Evolutionary conservation across 176 grass and related monocot genomes (phyloP).

Genomic region (Avena atlantica): DNA sequence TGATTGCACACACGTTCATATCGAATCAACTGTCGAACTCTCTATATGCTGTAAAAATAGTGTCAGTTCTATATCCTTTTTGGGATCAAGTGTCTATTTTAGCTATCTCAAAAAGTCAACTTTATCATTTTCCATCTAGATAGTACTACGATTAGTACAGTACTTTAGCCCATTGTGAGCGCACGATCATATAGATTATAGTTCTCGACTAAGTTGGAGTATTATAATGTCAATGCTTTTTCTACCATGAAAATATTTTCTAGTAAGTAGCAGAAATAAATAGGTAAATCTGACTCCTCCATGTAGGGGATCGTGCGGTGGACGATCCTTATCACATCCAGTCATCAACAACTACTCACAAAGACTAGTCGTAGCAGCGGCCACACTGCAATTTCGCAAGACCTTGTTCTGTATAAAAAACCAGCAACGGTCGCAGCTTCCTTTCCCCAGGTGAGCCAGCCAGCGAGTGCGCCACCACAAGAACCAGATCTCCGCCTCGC

Average conservation of each 20-base stretch:
- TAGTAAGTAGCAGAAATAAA: background rate
- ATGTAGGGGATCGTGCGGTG: slow-evolving; percentile 34
- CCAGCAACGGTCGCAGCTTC: slow-evolving; percentile 37
- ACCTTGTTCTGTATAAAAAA: slow-evolving; percentile 46
- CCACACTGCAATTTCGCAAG: slow-evolving; percentile 23
- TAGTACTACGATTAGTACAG: background rate
- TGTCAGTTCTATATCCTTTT: background rate
- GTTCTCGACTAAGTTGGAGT: background rate
- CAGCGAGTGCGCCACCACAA: slow-evolving; percentile 24
- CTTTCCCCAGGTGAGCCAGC: slow-evolving; percentile 46
- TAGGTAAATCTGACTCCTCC: slow-evolving; percentile 32
- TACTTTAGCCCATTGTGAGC: background rate
- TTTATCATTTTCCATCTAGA: background rate
- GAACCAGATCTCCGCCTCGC: slow-evolving; percentile 44
- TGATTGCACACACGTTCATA: background rate
- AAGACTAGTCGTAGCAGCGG: slow-evolving; percentile 32
- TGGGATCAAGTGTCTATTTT: background rate
- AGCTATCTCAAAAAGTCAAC: background rate
- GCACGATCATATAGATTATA: background rate
- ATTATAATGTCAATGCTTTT: background rate
- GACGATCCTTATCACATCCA: slow-evolving; percentile 48
- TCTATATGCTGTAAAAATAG: background rate
- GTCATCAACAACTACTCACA: slow-evolving; percentile 26
- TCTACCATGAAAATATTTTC: background rate
- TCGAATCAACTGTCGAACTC: background rate